These are phyloP conservation scores for Apophysomyces variabilis DNA, from an alignment of 371 early-diverging fungal species.

Conservation along the genomic window DNA sequence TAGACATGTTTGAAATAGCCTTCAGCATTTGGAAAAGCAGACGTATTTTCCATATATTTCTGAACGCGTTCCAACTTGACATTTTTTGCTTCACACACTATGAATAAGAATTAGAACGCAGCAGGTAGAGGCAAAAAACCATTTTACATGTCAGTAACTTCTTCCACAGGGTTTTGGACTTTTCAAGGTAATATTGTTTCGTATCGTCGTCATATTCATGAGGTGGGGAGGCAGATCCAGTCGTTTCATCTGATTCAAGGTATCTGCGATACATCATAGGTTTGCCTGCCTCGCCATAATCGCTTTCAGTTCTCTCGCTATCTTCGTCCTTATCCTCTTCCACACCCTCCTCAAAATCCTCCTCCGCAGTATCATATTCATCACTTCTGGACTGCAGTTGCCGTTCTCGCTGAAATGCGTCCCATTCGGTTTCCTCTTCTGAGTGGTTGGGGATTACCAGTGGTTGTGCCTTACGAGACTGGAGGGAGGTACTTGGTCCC, in stretches of 20 bases:
- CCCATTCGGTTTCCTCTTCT: conserved; percentile 1
- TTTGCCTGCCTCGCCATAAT: conserved; percentile 1
- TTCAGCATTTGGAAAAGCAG: conserved; percentile 42
- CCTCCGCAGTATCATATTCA: neutral
- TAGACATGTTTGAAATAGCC: conserved; percentile 54
- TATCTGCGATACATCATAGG: conserved; percentile 6
- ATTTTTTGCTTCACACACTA: conserved; percentile 22
- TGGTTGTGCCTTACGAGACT: neutral
- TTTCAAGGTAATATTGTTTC: conserved; percentile 8
- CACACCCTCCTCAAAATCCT: conserved; percentile 5
- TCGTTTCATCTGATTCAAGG: conserved; percentile 1
- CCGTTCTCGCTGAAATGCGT: neutral
- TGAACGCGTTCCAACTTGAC: conserved; percentile 33
- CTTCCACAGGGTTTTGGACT: conserved; percentile 22
- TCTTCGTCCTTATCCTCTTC: conserved; percentile 11
- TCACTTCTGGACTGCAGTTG: neutral
- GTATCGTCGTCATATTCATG: conserved; percentile 13
- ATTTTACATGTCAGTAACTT: conserved; percentile 18
- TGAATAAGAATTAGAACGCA: neutral
- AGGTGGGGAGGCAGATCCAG: neutral
- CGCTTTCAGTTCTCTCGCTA: conserved; percentile 11
- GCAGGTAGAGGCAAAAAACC: neutral
- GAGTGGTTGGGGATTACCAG: neutral
- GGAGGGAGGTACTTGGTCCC: neutral
- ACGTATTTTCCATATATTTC: conserved; percentile 34